Evolutionary conservation across 805 yeast species (phyloP), one percentile per base, ranked within the genome.

Genomic region (Sugiyamaella chiloensis): DNA sequence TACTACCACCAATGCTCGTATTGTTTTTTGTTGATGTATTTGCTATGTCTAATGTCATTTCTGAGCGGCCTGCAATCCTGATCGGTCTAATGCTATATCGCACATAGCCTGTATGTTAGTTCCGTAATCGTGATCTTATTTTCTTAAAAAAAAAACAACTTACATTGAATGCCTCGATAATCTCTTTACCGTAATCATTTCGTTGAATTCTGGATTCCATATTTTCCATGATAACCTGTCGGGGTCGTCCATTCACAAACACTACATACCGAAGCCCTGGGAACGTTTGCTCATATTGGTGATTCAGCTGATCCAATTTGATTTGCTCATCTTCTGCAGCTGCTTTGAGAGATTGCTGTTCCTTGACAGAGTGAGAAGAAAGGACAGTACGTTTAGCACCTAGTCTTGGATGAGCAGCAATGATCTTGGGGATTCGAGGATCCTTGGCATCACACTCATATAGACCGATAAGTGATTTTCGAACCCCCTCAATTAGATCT

Each of bases 361-460:
- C 97, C 3, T 67, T 62, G 20, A 73, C 68, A 1, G 95, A 85
- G 59, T 85, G 90, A 3, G 65, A 69, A 11, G 69, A 83, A 24
- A 87, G 70, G 24, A 68, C 72, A 16, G 65, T 58, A 46, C 66
- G 72, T 35, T 47, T 50, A 26, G 85, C 86, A 0, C 97, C 97
- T 14, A 89, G 69, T 47, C 96, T 72, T 14, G 97, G 97, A 66
- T 89, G 97, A 0, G 96, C 96, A 0, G 87, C 82, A n/a, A 90
- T 79, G 48, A 90, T 87, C 35, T 48, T 52, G 24, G 62, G 40
- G 26, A 60, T 40, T 24, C 63, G 43, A 40, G 50, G 17, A 56
- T 59, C 51, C 49, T 55, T 44, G 57, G 55, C 36, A 55, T 65
- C 12, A 32, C 49, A 24, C 29, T 64, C 64, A 3, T 71, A 59